Conservation (phyloP, 257 asterid genomes). For the Solanum sejunctum region DNA sequence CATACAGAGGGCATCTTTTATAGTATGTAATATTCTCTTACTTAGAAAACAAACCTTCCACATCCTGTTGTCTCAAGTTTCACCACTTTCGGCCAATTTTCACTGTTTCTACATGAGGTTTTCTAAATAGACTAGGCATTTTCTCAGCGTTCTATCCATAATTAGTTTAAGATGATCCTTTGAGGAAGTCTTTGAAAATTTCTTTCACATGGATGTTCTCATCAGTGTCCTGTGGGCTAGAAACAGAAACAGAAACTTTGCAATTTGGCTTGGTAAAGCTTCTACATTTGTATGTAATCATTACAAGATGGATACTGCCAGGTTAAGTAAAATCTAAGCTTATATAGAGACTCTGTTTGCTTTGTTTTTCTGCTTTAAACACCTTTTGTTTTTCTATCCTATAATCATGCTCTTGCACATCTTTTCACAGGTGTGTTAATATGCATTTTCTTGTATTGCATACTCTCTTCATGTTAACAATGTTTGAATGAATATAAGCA, state of each 20-base stretch:
- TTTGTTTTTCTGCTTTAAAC: neutral
- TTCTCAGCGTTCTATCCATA: neutral
- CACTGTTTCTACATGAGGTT: neutral
- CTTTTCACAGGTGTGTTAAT: neutral
- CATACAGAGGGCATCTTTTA: neutral
- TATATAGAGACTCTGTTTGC: neutral
- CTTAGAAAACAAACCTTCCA: neutral
- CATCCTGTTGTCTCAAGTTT: neutral
- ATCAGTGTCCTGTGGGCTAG: neutral
- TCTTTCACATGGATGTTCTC: neutral
- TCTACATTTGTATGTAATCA: neutral
- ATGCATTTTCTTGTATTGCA: neutral
- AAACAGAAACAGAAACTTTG: neutral
- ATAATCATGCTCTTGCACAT: neutral
- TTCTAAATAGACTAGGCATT: neutral
- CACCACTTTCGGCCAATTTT: neutral
- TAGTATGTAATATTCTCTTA: neutral
- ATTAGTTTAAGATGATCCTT: neutral
- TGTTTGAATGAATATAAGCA: neutral
- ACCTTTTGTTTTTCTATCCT: neutral
- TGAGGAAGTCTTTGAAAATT: neutral
- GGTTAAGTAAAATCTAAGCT: neutral
- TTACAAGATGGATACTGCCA: neutral
- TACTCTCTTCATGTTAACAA: neutral
- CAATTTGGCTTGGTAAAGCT: neutral